Conservation (phyloP, 306 rosid species). For the Dalbergia cochinchinensis region DNA sequence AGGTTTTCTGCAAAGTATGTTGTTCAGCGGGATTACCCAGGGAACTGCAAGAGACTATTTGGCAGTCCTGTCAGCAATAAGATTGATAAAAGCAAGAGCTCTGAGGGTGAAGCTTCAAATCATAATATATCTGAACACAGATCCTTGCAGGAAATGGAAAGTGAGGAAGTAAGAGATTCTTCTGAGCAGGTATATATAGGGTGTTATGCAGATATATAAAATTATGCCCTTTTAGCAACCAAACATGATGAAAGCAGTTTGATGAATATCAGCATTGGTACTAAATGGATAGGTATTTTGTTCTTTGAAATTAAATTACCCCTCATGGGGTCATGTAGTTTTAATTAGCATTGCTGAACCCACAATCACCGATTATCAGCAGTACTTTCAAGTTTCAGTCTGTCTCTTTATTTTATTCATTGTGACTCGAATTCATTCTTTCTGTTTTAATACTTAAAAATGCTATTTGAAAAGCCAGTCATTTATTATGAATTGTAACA, state of each 20-base stretch:
- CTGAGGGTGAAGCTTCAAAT: constrained; percentile 40
- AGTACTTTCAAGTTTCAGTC: neutral
- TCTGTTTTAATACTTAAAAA: neutral
- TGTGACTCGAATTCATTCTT: neutral
- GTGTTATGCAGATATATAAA: neutral
- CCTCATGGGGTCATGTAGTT: neutral
- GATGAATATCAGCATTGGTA: constrained; percentile 21
- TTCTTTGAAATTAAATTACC: constrained; percentile 33
- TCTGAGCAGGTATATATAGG: constrained; percentile 36
- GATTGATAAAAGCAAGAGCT: constrained; percentile 44
- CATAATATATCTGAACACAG: constrained; percentile 42
- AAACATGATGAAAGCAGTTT: constrained; percentile 8
- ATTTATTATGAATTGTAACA: constrained; percentile 34
- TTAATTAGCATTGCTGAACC: constrained; percentile 17
- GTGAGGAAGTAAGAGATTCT: constrained; percentile 40
- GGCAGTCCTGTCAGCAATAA: constrained; percentile 48
- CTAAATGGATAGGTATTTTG: constrained; percentile 19
- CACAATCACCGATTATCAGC: neutral
- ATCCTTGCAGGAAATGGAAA: constrained; percentile 47
- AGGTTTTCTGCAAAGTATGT: constrained; percentile 60
- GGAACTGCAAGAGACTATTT: constrained; percentile 57
- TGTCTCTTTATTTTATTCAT: neutral
- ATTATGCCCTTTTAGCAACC: constrained; percentile 21
- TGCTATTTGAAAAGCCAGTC: constrained; percentile 7
- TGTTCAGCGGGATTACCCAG: constrained; percentile 59